Evolutionary conservation across 495 filamentous ascomycete genomes (phyloP).

Genomic region (Sporormia fimetaria): DNA sequence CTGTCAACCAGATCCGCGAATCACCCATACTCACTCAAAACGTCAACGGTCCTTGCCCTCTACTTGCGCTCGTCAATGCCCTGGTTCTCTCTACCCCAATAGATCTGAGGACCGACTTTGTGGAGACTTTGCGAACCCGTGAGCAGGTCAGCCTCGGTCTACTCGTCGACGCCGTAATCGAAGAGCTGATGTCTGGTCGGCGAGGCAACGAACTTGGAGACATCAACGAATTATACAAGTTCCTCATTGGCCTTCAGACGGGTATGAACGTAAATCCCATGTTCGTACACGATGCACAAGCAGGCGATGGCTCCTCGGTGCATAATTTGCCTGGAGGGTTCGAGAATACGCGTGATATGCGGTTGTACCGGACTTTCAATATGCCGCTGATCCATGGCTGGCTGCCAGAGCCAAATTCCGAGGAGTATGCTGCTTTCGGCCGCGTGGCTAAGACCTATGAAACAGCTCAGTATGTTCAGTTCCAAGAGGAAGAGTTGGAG

Average conservation of each 20-base stretch:
- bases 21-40: conserved; percentile 87
- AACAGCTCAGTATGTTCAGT: conserved; percentile 76
- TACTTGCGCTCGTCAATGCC: conserved; percentile 89
- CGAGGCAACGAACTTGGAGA: conserved; percentile 57
- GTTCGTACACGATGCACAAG: conserved; percentile 46
- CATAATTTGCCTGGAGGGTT: conserved; percentile 54
- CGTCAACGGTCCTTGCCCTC: conserved; percentile 83
- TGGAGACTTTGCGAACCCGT: conserved; percentile 60
- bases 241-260: conserved; percentile 80
- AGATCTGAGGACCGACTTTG: conserved; percentile 52
- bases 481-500: conserved; percentile 79
- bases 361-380: conserved; percentile 73
- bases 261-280: conserved; percentile 98
- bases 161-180: conserved; percentile 76
- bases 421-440: conserved; percentile 52
- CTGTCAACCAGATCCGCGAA: conserved; percentile 39
- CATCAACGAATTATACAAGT: conserved; percentile 72
- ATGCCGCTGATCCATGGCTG: conserved; percentile 92
- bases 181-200: conserved; percentile 71
- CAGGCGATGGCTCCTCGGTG: conserved; percentile 9
- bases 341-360: conserved; percentile 70
- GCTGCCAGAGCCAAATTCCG: conserved; percentile 56
- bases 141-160: conserved; percentile 82
- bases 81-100: conserved; percentile 67
- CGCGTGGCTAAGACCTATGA: conserved; percentile 74